Evolutionary conservation across 2,329 filamentous ascomycete genomes (phyloP).

Genomic region (Pseudogymnoascus sp.): DNA sequence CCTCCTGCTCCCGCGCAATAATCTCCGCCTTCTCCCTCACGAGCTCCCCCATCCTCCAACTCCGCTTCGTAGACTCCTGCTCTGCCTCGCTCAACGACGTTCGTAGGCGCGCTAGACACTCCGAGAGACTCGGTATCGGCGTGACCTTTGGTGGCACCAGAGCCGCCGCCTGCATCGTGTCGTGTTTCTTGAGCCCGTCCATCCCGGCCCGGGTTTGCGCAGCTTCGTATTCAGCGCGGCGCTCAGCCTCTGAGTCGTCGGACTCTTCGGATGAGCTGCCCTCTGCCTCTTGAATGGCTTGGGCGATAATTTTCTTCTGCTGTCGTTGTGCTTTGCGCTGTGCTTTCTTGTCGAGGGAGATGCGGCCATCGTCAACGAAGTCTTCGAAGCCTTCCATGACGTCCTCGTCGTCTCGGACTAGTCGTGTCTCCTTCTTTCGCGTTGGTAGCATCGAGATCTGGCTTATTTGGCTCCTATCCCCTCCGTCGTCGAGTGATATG

Average conservation of each 20-base stretch:
- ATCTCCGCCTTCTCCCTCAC: constrained; percentile 63
- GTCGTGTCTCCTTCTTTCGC: constrained; percentile 62
- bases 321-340: constrained; percentile 62
- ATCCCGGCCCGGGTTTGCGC: constrained; percentile 83
- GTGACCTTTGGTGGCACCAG: constrained; percentile 67
- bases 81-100: constrained; percentile 57
- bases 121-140: constrained; percentile 65
- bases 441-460: constrained; percentile 36
- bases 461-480: constrained; percentile 29
- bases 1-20: constrained; percentile 62
- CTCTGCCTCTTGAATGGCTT: constrained; percentile 75
- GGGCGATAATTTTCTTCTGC: constrained; percentile 70
- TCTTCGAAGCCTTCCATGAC: constrained; percentile 89
- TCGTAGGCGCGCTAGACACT: constrained; percentile 57
- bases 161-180: constrained; percentile 36
- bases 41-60: constrained; percentile 57
- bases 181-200: constrained; percentile 54
- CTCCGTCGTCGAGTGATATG: constrained; percentile 55
- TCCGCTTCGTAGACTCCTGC: constrained; percentile 50
- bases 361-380: constrained; percentile 75
- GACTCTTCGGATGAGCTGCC: constrained; percentile 53
- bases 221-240: constrained; percentile 75
- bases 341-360: constrained; percentile 71
- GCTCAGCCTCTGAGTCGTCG: constrained; percentile 62
- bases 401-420: constrained; percentile 83